A percentile compares a stretch with the other conserved stretches of the same genome.
phyloP scores from a whole-genome alignment of 495 filamentous ascomycete species.

The Penicillium canescens region DNA sequence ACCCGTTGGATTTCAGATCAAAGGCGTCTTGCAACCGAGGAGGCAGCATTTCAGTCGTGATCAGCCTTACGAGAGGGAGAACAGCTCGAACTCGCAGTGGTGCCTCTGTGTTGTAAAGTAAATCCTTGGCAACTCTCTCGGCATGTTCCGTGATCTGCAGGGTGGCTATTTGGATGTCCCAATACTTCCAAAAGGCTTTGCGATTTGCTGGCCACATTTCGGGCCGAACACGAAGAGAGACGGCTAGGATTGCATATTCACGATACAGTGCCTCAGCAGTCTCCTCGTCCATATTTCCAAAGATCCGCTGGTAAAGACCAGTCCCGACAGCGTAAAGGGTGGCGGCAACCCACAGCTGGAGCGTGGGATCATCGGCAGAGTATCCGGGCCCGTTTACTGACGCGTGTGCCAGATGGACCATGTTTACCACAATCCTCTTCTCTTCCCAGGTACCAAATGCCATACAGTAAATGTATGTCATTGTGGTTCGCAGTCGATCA shows the following conservation, averaged over 20 bases:
- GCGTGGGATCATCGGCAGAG: constrained; percentile 31
- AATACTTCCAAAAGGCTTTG: constrained; percentile 42
- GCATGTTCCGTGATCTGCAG: constrained; percentile 33
- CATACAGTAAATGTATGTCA: constrained; percentile 48
- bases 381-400: constrained; percentile 33
- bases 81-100: constrained; percentile 23
- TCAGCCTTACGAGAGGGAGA: constrained; percentile 29
- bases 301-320: constrained; percentile 36
- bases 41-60: constrained; percentile 36
- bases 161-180: constrained; percentile 34
- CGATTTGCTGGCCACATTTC: constrained; percentile 37
- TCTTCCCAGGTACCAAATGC: constrained; percentile 35
- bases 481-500: constrained; percentile 43
- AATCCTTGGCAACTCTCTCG: constrained; percentile 30
- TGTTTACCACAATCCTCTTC: constrained; percentile 32
- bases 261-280: constrained; percentile 31
- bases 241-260: constrained; percentile 39
- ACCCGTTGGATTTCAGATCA: constrained; percentile 21
- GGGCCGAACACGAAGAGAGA: constrained; percentile 32
- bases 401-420: constrained; percentile 36
- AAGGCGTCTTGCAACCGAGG: constrained; percentile 27
- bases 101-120: constrained; percentile 27
- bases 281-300: constrained; percentile 23
- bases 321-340: constrained; percentile 39
- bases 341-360: constrained; percentile 46